phyloP scores from a whole-genome alignment of 495 filamentous ascomycete species.

The Articulospora tetracladia region DNA sequence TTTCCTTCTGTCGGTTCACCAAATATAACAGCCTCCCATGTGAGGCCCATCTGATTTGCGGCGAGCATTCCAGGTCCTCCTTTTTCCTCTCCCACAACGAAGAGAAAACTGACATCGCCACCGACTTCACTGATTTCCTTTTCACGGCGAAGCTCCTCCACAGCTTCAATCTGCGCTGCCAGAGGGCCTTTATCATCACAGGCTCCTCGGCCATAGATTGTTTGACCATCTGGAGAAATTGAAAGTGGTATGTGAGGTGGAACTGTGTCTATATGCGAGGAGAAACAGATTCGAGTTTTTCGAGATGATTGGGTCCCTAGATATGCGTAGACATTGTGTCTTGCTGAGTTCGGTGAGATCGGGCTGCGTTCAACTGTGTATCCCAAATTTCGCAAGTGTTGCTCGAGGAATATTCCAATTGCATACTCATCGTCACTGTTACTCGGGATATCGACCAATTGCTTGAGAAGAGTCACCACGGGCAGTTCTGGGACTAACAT shows the following conservation, averaged over 20 bases:
- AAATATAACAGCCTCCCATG: constrained; percentile 71
- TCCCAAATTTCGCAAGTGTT: too few relatives aligned
- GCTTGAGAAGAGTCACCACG: too few relatives aligned
- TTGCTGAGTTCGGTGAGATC: too few relatives aligned
- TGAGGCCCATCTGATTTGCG: constrained; percentile 45
- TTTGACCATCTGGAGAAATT: constrained; percentile 40
- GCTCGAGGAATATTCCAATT: too few relatives aligned
- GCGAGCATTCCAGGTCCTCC: constrained; percentile 77
- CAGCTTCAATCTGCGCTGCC: constrained; percentile 67
- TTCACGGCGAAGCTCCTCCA: constrained; percentile 51
- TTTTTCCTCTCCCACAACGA: constrained; percentile 83
- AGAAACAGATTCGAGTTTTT: constrained; percentile 62
- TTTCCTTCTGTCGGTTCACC: constrained; percentile 84
- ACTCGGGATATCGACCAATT: too few relatives aligned
- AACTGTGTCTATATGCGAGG: constrained; percentile 67
- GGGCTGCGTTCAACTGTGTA: too few relatives aligned
- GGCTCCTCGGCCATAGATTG: constrained; percentile 69
- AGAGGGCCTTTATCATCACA: constrained; percentile 88
- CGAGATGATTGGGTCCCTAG: too few relatives aligned
- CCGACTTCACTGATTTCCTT: constrained; percentile 32
- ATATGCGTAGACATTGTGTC: too few relatives aligned
- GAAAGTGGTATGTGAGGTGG: constrained; percentile 73
- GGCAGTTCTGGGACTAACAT: too few relatives aligned
- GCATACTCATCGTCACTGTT: too few relatives aligned
- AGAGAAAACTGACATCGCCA: constrained; percentile 66